Conservation (phyloP, 306 rosid species). For the Macrotyloma uniflorum region DNA sequence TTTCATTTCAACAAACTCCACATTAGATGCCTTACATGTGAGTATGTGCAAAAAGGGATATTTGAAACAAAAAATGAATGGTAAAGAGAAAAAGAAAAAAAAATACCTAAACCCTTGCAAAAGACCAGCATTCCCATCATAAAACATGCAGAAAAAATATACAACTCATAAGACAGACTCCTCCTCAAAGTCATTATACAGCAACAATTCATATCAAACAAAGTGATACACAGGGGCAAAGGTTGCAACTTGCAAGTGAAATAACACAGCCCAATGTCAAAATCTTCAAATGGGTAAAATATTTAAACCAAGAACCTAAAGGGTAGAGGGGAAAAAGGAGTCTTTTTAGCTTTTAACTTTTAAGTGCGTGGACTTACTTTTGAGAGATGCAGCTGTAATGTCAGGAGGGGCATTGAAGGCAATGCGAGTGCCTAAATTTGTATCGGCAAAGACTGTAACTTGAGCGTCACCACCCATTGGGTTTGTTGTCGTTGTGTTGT, state of each 20-base stretch:
- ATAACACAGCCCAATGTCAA: neutral
- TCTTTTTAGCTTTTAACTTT: neutral
- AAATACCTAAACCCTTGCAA: neutral
- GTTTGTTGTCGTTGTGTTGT: neutral
- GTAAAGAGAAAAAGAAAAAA: neutral
- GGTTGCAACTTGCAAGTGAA: neutral
- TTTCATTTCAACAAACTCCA: neutral
- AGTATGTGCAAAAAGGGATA: neutral
- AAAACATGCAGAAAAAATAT: conserved; percentile 3
- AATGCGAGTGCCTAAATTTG: conserved; percentile 73
- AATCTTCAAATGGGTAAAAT: neutral
- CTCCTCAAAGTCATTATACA: neutral
- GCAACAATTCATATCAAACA: conserved; percentile 5
- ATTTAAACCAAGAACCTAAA: neutral
- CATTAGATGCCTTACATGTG: neutral
- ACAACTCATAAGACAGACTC: neutral
- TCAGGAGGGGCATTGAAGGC: conserved; percentile 59
- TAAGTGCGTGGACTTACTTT: conserved; percentile 50
- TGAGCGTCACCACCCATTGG: conserved; percentile 19
- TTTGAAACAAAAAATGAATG: neutral
- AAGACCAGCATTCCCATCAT: conserved; percentile 15
- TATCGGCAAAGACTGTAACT: conserved; percentile 67
- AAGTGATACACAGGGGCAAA: neutral
- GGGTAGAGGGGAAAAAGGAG: neutral
- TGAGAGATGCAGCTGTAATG: conserved; percentile 60